These are phyloP conservation scores for Orobanche coerulescens DNA, from an alignment of 257 asterid species.

Conservation along the genomic window DNA sequence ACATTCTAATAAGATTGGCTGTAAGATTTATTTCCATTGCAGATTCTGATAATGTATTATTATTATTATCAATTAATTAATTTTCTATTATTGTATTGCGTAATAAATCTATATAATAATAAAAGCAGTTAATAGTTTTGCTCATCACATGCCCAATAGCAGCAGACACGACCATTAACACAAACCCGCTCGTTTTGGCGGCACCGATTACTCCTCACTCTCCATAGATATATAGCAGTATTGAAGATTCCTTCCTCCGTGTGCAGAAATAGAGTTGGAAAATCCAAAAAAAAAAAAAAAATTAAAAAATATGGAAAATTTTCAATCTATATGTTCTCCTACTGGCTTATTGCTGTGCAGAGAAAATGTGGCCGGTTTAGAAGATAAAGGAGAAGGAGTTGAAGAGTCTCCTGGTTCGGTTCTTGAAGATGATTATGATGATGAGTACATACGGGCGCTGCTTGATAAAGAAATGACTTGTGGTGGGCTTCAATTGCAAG, in stretches of 20 bases:
- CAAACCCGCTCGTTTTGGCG: conserved; percentile 35
- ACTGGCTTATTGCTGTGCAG: conserved; percentile 26
- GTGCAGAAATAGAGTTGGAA: too few relatives aligned
- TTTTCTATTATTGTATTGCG: background rate
- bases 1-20: background rate
- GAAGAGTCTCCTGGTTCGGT: conserved; percentile 9
- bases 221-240: background rate
- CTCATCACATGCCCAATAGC: conserved; percentile 22
- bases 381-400: conserved; percentile 1
- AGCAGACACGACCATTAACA: conserved; percentile 22
- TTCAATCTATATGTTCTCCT: conserved; percentile 20
- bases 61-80: background rate
- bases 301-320: conserved; percentile 32
- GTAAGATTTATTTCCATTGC: background rate
- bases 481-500: conserved; percentile 19
- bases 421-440: conserved; percentile 19
- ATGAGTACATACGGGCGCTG: conserved; percentile 34
- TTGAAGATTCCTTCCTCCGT: too few relatives aligned
- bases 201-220: conserved; percentile 31
- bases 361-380: conserved; percentile 25
- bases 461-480: conserved; percentile 32
- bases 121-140: background rate
- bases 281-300: background rate
- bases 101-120: background rate
- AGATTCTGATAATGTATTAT: too few relatives aligned